Conservation (phyloP, 2,329 filamentous ascomycete genomes). For the Fusarium chaquense region DNA sequence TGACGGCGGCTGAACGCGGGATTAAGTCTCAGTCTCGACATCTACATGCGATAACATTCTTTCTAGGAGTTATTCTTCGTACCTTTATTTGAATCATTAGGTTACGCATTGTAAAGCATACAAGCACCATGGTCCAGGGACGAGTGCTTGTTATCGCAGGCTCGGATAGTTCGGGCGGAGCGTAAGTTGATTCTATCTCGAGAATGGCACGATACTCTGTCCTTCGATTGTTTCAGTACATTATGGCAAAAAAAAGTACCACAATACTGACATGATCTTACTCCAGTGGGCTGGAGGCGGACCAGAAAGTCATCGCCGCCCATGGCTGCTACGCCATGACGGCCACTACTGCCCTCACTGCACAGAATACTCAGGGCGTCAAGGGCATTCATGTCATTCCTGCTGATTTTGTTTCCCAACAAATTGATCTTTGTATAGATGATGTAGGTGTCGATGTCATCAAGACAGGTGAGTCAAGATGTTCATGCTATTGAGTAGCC, state of each 20-base stretch:
- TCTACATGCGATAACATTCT: neutral
- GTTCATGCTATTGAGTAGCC: neutral
- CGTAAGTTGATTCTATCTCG: constrained; percentile 62
- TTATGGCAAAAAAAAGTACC: neutral
- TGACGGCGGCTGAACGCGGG: constrained; percentile 28
- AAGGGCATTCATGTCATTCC: constrained; percentile 84
- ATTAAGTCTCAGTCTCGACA: constrained; percentile 18
- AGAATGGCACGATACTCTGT: constrained; percentile 11
- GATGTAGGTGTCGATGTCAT: constrained; percentile 92
- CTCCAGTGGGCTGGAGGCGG: constrained; percentile 87
- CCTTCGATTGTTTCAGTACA: neutral
- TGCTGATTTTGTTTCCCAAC: constrained; percentile 81
- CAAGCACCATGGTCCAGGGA: constrained; percentile 53
- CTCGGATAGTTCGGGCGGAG: constrained; percentile 91
- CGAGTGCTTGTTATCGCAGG: constrained; percentile 85
- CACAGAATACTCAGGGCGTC: constrained; percentile 91
- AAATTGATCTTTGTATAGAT: constrained; percentile 85
- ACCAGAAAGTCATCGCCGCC: constrained; percentile 92
- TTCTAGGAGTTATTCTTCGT: no score
- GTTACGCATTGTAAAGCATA: neutral
- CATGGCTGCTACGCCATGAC: constrained; percentile 98
- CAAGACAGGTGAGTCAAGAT: constrained; percentile 78
- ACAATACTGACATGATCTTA: neutral
- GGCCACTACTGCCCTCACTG: constrained; percentile 93
- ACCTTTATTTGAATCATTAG: neutral